phyloP scores from a whole-genome alignment of 192 early-diverging fungal genomes.

The Oehlia diaphana region DNA sequence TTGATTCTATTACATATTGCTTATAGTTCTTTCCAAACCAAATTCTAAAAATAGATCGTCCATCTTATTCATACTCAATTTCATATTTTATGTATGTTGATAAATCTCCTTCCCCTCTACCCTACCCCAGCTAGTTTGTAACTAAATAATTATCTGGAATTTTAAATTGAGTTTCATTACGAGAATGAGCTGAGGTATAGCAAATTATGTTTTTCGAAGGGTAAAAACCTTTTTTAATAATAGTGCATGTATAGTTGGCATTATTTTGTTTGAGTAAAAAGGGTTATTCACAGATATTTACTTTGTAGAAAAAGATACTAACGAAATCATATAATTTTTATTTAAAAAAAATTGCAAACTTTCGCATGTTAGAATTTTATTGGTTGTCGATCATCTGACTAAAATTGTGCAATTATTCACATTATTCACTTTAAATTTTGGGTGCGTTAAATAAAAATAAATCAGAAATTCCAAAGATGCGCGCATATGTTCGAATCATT shows the following conservation, averaged over 20 bases:
- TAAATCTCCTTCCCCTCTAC: neutral
- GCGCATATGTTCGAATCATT: no score
- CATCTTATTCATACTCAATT: neutral
- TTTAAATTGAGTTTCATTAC: neutral
- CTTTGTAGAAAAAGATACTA: no score
- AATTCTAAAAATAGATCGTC: neutral
- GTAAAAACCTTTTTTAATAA: slow-evolving; percentile 1
- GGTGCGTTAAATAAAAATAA: no score
- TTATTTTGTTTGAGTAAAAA: neutral
- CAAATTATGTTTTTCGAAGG: neutral
- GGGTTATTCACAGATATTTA: no score
- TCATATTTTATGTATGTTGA: neutral
- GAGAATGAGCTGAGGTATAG: neutral
- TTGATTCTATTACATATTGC: neutral
- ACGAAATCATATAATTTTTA: no score
- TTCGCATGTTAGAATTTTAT: no score
- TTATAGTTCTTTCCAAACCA: neutral
- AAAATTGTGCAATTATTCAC: no score
- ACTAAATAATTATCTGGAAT: neutral
- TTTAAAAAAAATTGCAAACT: no score
- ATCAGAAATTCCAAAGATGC: no score
- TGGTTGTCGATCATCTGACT: no score
- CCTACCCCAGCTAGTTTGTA: neutral
- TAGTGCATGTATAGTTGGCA: neutral
- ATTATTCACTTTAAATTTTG: no score